Evolutionary conservation across 306 rosid species (phyloP).

Genomic region (Luffa aegyptiaca): DNA sequence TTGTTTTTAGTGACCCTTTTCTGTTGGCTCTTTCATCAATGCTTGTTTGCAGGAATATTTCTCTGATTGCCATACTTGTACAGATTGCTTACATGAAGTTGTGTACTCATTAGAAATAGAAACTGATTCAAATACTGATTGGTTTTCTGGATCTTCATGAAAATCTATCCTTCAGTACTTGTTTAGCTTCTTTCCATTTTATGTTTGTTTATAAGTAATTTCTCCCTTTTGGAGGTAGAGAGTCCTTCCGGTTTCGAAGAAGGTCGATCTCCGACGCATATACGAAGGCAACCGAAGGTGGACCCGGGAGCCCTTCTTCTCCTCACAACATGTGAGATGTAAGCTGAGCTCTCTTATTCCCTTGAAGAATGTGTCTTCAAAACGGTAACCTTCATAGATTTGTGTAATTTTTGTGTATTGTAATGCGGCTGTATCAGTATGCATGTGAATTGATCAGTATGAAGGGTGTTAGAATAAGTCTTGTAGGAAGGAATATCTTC

Average conservation of each 20-base stretch:
- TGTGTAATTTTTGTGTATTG: background rate
- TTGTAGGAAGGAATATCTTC: background rate
- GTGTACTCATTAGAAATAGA: background rate
- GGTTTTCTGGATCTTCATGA: background rate
- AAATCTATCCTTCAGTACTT: background rate
- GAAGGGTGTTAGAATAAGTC: background rate
- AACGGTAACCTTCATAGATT: background rate
- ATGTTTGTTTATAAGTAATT: background rate
- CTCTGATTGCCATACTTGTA: background rate
- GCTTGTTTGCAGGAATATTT: background rate
- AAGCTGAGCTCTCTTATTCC: background rate
- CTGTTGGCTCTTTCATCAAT: too few species aligned
- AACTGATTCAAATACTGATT: background rate
- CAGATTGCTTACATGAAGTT: background rate
- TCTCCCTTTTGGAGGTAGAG: conserved; percentile 40
- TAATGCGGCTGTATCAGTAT: background rate
- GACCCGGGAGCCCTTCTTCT: conserved; percentile 49
- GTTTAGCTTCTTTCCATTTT: background rate
- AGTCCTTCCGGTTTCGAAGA: conserved; percentile 55
- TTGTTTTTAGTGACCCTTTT: background rate
- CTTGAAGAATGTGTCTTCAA: background rate
- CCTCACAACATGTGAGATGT: conserved; percentile 58
- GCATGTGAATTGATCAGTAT: background rate
- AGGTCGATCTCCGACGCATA: conserved; percentile 61
- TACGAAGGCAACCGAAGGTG: conserved; percentile 37